phyloP scores from a whole-genome alignment of 495 filamentous ascomycete species.

The Chaetomium tenue region DNA sequence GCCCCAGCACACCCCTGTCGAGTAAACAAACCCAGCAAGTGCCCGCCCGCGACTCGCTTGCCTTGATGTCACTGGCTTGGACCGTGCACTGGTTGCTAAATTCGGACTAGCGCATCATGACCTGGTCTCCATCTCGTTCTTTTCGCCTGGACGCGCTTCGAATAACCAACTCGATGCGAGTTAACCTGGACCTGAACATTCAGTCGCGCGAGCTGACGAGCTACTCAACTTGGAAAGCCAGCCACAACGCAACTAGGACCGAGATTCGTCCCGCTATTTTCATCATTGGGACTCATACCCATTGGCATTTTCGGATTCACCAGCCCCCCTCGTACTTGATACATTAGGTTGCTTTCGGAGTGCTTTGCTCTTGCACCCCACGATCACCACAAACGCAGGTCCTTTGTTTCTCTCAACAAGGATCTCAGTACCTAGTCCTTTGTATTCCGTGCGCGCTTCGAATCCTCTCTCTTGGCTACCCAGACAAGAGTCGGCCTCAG shows the following conservation, averaged over 20 bases:
- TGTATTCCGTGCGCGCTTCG: background rate
- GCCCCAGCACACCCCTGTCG: slow-evolving; percentile 26
- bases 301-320: too few relatives aligned
- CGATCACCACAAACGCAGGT: background rate
- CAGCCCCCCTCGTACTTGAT: too few relatives aligned
- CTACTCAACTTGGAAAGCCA: background rate
- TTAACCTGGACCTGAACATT: background rate
- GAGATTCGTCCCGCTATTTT: too few relatives aligned
- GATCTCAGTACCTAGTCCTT: background rate
- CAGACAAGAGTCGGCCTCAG: background rate
- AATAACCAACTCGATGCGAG: background rate
- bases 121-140: background rate
- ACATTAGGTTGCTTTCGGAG: too few relatives aligned
- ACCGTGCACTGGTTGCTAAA: background rate
- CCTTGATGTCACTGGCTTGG: slow-evolving; percentile 15
- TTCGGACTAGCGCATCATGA: slow-evolving; percentile 7
- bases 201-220: background rate
- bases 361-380: background rate
- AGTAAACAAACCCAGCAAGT: slow-evolving; percentile 33
- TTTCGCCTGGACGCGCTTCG: slow-evolving; percentile 3
- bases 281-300: too few relatives aligned
- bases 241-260: background rate
- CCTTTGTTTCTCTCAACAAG: background rate
- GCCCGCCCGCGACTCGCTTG: too few relatives aligned
- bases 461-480: background rate